phyloP scores from a whole-genome alignment of 129 eudicot species.

The Centrapalus pauciflorus region DNA sequence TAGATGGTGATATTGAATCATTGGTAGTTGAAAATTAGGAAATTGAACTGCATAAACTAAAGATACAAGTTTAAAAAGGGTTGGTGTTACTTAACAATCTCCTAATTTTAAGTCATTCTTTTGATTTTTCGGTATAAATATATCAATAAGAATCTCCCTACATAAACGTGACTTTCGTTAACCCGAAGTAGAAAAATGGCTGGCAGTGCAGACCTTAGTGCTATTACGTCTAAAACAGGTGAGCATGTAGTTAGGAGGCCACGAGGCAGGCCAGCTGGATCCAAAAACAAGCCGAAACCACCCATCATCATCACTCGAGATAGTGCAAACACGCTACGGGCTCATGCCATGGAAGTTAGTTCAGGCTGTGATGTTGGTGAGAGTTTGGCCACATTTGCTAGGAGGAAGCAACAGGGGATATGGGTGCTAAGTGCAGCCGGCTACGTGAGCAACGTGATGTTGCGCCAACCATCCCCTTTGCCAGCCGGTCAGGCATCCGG shows the following conservation, averaged over 20 bases:
- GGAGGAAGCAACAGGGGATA: conserved; percentile 55
- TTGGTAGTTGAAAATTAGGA: conserved; percentile 47
- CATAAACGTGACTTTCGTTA: conserved; percentile 30
- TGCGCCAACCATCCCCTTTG: conserved; percentile 53
- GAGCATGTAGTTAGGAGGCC: conserved; percentile 44
- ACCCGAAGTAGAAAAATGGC: conserved; percentile 32
- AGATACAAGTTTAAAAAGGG: neutral
- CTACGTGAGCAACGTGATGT: conserved; percentile 54
- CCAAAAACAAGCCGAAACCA: conserved; percentile 70
- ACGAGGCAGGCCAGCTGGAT: conserved; percentile 70
- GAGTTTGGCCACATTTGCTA: conserved; percentile 43
- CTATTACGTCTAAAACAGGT: neutral
- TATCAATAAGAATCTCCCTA: conserved; percentile 34
- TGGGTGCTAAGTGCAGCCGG: conserved; percentile 60
- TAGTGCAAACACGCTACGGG: conserved; percentile 57
- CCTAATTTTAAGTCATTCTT: conserved; percentile 62
- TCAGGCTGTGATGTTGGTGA: conserved; percentile 57
- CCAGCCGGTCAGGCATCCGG: conserved; percentile 16
- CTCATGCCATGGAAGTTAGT: conserved; percentile 66
- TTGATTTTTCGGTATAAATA: conserved; percentile 31
- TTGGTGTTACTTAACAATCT: conserved; percentile 57
- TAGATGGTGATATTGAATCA: conserved; percentile 2
- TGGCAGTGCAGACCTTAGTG: conserved; percentile 26
- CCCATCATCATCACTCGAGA: conserved; percentile 70
- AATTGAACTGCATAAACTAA: conserved; percentile 18